Percentiles rank a stretch among this genome's conserved stretches.
Evolutionary conservation across 1,284 basidiomycete genomes (phyloP).

Genomic region (Ceraceosorus bombacis): DNA sequence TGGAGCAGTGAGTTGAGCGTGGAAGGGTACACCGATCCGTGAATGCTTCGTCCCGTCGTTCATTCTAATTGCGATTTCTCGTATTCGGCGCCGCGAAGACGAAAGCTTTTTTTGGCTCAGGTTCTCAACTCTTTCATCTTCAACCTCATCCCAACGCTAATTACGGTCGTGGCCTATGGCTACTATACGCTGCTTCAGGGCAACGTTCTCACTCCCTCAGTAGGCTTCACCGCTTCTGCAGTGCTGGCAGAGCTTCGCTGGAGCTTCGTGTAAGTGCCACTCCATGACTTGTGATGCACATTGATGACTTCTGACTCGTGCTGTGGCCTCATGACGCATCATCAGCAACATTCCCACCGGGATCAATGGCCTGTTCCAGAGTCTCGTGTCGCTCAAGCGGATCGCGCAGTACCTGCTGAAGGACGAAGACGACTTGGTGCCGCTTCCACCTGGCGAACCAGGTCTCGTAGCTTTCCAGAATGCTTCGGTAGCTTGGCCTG

Average conservation of each 20-base stretch:
- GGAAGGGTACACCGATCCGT: conserved; percentile 7
- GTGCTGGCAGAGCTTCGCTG: conserved; percentile 11
- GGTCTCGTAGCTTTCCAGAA: too few relatives aligned
- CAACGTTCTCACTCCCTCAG: conserved; percentile 5
- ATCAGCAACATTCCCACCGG: conserved; percentile 16
- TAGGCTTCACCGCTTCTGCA: conserved; percentile 23
- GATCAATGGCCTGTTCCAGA: conserved; percentile 51
- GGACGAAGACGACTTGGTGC: conserved; percentile 59
- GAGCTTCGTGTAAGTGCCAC: neutral
- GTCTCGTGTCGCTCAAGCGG: conserved; percentile 68
- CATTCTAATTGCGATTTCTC: conserved; percentile 20
- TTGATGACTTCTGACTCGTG: too few relatives aligned
- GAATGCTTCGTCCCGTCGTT: conserved; percentile 9
- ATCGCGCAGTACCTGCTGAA: conserved; percentile 72
- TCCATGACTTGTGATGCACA: too few relatives aligned
- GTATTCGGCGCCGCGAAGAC: conserved; percentile 3
- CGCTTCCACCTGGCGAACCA: neutral
- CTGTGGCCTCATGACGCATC: too few relatives aligned
- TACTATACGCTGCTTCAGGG: conserved; percentile 7
- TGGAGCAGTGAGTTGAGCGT: neutral
- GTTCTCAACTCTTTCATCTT: conserved; percentile 20
- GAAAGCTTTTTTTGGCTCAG: conserved; percentile 13
- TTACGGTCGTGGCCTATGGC: conserved; percentile 12
- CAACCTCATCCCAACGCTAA: conserved; percentile 25
- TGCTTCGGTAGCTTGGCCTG: neutral